phyloP scores from a whole-genome alignment of 2,329 filamentous ascomycete species.

The Tolypocladium amazonense region DNA sequence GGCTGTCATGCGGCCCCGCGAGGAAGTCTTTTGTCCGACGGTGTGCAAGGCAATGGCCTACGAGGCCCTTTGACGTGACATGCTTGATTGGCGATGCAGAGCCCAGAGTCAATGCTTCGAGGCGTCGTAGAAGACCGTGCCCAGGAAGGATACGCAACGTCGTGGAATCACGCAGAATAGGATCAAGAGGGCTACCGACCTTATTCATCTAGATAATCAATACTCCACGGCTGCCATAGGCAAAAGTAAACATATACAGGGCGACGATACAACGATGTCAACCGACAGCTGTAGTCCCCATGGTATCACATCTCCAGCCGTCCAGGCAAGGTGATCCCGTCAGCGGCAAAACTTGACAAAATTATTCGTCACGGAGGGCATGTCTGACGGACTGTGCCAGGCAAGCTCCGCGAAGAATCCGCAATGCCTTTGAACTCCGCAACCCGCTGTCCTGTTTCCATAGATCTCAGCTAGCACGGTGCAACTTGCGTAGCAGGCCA shows the following conservation, averaged over 20 bases:
- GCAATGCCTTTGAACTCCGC: slow-evolving; percentile 16
- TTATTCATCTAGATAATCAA: background rate
- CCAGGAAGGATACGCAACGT: background rate
- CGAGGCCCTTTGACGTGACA: background rate
- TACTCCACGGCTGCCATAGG: background rate
- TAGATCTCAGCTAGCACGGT: slow-evolving; percentile 56
- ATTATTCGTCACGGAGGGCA: background rate
- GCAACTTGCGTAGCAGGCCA: slow-evolving; percentile 40
- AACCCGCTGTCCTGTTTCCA: slow-evolving; percentile 51
- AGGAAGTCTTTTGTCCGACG: background rate
- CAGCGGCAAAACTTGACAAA: too few species aligned
- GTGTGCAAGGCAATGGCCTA: background rate
- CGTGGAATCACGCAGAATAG: too few species aligned
- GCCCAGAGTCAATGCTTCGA: background rate
- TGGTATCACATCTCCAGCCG: background rate
- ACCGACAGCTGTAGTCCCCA: background rate
- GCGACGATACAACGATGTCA: background rate
- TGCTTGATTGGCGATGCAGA: background rate
- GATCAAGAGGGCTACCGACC: background rate
- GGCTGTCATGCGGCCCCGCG: background rate
- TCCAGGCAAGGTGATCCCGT: background rate
- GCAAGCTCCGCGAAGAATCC: slow-evolving; percentile 11
- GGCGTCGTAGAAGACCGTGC: background rate
- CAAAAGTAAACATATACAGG: background rate
- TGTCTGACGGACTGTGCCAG: slow-evolving; percentile 16